Percentiles rank a stretch among this genome's conserved stretches.
Evolutionary conservation across 768 basidiomycete genomes (phyloP).

Genomic region (Tephrocybe sp.): DNA sequence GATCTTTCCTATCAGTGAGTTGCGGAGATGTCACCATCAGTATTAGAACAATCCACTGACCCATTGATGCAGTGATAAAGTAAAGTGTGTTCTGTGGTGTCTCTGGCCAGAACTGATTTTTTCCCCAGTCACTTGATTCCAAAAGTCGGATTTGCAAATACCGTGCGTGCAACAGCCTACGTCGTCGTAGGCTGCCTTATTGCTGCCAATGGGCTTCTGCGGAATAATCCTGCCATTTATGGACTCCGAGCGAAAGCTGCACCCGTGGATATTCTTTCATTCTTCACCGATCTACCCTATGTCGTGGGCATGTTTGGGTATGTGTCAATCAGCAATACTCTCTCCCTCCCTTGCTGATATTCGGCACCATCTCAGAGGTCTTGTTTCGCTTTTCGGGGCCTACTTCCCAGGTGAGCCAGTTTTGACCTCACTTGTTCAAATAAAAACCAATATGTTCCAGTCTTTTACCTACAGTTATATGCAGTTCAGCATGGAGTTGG

Average conservation of each 20-base stretch:
- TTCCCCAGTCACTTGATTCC: conserved; percentile 16
- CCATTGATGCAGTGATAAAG: conserved; percentile 18
- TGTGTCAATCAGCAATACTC: background rate
- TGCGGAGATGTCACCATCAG: background rate
- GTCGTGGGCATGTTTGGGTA: background rate
- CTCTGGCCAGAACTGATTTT: background rate
- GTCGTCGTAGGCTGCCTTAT: conserved; percentile 21
- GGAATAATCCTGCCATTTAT: conserved; percentile 12
- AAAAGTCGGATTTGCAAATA: conserved; percentile 21
- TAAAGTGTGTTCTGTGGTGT: background rate
- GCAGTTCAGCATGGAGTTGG: conserved; percentile 6
- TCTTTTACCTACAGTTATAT: conserved; percentile 6
- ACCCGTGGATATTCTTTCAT: conserved; percentile 10
- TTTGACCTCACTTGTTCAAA: background rate
- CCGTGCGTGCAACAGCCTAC: conserved; percentile 27
- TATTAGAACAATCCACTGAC: background rate
- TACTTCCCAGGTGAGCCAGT: background rate
- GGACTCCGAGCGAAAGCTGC: conserved; percentile 1
- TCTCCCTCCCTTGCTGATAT: background rate
- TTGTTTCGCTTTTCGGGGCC: background rate
- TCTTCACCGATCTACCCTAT: conserved; percentile 4
- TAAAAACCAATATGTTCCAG: background rate
- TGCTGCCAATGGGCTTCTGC: conserved; percentile 25
- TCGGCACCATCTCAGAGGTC: background rate
- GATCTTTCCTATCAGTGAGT: conserved; percentile 27